Evolutionary conservation across 441 rosid genomes (phyloP).

Genomic region (Gossypium schwendimanii): DNA sequence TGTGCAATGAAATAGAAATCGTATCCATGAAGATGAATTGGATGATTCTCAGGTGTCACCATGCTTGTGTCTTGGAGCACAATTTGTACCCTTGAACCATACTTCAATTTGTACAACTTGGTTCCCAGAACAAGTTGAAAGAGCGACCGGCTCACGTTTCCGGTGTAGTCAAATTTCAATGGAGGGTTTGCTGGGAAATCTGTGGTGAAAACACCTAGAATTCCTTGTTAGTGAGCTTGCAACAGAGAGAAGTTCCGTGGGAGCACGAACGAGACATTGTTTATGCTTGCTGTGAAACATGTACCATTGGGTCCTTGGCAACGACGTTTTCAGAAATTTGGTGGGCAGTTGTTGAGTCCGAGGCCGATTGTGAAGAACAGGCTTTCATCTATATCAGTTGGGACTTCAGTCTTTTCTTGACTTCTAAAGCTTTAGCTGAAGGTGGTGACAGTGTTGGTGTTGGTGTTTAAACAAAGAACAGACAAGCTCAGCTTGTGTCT

Average conservation of each 20-base stretch:
- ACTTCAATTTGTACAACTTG: conserved; percentile 56
- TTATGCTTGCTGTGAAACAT: conserved; percentile 70
- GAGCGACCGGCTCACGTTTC: conserved; percentile 60
- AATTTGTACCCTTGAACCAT: conserved; percentile 67
- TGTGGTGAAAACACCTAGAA: conserved; percentile 67
- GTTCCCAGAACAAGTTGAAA: conserved; percentile 70
- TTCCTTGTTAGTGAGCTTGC: conserved; percentile 58
- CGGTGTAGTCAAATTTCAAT: conserved; percentile 66
- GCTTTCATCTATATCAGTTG: conserved; percentile 54
- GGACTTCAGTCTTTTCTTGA: conserved; percentile 43
- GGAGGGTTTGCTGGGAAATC: conserved; percentile 76
- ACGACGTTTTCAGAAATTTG: conserved; percentile 29
- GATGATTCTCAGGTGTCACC: conserved; percentile 76
- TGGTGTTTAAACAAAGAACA: no score
- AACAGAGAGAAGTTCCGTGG: conserved; percentile 65
- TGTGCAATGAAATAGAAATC: conserved; percentile 72
- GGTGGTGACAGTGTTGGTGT: conserved; percentile 44
- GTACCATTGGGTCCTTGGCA: conserved; percentile 92
- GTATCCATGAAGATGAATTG: conserved; percentile 87
- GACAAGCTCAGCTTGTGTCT: no score
- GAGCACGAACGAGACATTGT: conserved; percentile 69
- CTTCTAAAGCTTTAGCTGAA: conserved; percentile 54
- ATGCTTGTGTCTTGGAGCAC: conserved; percentile 83
- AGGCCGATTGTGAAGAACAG: conserved; percentile 68
- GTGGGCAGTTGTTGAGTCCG: conserved; percentile 69